Conservation (phyloP, 257 asterid genomes). For the Scutellaria barbata region DNA sequence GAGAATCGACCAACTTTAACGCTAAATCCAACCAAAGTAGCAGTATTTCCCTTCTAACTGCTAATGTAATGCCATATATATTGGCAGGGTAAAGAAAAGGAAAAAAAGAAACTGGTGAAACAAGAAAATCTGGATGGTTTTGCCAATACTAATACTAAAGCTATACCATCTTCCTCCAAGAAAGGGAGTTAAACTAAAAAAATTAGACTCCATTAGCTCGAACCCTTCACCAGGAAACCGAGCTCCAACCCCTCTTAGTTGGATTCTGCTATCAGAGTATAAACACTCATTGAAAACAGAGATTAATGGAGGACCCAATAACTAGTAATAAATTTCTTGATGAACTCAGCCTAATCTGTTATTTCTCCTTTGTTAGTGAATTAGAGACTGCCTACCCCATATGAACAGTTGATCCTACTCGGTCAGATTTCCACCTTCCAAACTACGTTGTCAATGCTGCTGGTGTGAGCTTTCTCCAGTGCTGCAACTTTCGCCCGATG, state of each 20-base stretch:
- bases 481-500: slow-evolving; percentile 75
- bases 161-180: slow-evolving; percentile 51
- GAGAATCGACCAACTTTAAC: slow-evolving; percentile 23
- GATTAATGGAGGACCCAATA: slow-evolving; percentile 33
- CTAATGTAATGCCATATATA: slow-evolving; percentile 38
- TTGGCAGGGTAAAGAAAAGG: slow-evolving; percentile 31
- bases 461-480: slow-evolving; percentile 50
- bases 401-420: slow-evolving; percentile 55
- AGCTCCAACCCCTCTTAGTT: slow-evolving; percentile 67
- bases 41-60: slow-evolving; percentile 46
- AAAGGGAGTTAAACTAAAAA: slow-evolving; percentile 42
- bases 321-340: slow-evolving; percentile 31
- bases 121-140: slow-evolving; percentile 40
- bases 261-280: slow-evolving; percentile 49
- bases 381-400: slow-evolving; percentile 53
- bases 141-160: slow-evolving; percentile 48
- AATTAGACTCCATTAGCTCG: slow-evolving; percentile 58
- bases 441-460: slow-evolving; percentile 50
- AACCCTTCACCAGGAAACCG: slow-evolving; percentile 47
- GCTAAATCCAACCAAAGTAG: slow-evolving; percentile 37
- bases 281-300: slow-evolving; percentile 40
- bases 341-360: slow-evolving; percentile 44
- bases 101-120: slow-evolving; percentile 28
- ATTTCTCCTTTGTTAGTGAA: slow-evolving; percentile 60
- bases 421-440: slow-evolving; percentile 76